phyloP scores from a whole-genome alignment of 2,329 filamentous ascomycete species.

The Aspergillus fischeri region DNA sequence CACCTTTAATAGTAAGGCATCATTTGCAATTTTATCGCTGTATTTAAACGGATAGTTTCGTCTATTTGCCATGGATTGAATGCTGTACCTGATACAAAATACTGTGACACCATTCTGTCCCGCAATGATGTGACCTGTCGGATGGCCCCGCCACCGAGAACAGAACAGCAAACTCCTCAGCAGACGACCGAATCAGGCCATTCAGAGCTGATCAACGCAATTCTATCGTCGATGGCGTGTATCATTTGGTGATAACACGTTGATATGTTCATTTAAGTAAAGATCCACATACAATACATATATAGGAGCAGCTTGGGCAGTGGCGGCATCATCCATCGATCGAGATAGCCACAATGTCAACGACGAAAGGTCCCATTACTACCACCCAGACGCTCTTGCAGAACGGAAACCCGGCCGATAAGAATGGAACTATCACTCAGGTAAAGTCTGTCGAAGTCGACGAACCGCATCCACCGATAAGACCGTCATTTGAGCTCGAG shows the following conservation, averaged over 20 bases:
- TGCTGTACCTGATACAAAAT: too few species aligned
- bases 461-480: slow-evolving; percentile 3
- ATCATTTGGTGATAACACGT: neutral
- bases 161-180: neutral
- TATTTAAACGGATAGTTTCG: too few species aligned
- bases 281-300: neutral
- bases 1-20: too few species aligned
- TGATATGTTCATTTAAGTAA: neutral
- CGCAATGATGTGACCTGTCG: slow-evolving; percentile 7
- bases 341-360: slow-evolving; percentile 4
- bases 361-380: slow-evolving; percentile 5
- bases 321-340: neutral
- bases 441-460: slow-evolving; percentile 6
- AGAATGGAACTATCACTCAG: neutral
- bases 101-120: slow-evolving; percentile 8
- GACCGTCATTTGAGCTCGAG: slow-evolving; percentile 32
- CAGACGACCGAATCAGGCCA: neutral
- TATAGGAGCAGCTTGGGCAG: neutral
- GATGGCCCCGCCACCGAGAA: neutral
- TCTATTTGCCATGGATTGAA: neutral
- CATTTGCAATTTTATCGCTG: neutral
- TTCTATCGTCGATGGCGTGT: neutral
- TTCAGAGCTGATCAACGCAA: neutral
- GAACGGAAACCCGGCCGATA: neutral
- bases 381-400: neutral